A percentile compares a stretch with the other conserved stretches of the same genome.
These are phyloP conservation scores for Colletotrichum godetiae DNA, from an alignment of 2,329 filamentous ascomycete genomes.

Conservation along the genomic window DNA sequence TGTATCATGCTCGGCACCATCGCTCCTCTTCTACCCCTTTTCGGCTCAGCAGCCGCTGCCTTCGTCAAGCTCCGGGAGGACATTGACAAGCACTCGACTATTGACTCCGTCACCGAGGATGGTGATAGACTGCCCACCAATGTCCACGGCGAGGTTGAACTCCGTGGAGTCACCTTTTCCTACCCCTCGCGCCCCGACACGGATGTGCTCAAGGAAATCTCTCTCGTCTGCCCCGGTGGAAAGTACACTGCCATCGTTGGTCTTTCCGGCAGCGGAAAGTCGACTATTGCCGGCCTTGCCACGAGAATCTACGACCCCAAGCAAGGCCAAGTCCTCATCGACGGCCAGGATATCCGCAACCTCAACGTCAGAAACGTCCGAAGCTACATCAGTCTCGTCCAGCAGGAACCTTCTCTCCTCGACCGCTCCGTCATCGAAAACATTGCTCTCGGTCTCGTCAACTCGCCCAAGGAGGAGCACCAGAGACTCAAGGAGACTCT, in stretches of 20 bases:
- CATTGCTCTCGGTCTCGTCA: conserved; percentile 61
- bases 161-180: conserved; percentile 56
- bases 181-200: conserved; percentile 57
- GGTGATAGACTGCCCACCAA: conserved; percentile 56
- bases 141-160: conserved; percentile 59
- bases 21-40: conserved; percentile 71
- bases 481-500: conserved; percentile 56
- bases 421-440: conserved; percentile 62
- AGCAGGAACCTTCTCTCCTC: conserved; percentile 58
- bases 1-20: conserved; percentile 73
- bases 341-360: conserved; percentile 58
- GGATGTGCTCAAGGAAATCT: conserved; percentile 54
- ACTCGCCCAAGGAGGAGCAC: conserved; percentile 53
- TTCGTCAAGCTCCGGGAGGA: conserved; percentile 69
- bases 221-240: conserved; percentile 59
- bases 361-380: conserved; percentile 59
- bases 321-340: conserved; percentile 58
- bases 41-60: conserved; percentile 67
- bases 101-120: conserved; percentile 53
- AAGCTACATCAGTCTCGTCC: conserved; percentile 56
- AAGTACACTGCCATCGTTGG: conserved; percentile 69
- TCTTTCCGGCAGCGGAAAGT: conserved; percentile 68
- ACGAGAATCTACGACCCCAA: conserved; percentile 69
- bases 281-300: conserved; percentile 65
- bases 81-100: conserved; percentile 62